Evolutionary conservation across 1,284 basidiomycete species (phyloP).

Genomic region (Cystobasidium pallidum): DNA sequence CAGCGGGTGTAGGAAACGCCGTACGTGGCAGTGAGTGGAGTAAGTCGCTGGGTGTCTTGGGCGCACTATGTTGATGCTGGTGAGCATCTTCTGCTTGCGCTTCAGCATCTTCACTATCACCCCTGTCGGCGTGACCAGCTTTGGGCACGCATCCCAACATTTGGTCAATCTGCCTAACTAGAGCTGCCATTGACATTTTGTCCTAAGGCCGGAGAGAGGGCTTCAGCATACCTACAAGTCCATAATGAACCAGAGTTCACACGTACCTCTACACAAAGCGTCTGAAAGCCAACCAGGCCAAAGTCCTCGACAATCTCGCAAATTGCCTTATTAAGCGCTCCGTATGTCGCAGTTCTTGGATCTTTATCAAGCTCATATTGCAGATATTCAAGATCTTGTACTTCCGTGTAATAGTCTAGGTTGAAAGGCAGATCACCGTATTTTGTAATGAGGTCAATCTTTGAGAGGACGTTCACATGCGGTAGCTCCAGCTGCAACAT

Average conservation of each 20-base stretch:
- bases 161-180: constrained; percentile 79
- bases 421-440: constrained; percentile 95
- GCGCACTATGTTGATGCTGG: neutral
- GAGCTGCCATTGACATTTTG: constrained; percentile 86
- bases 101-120: neutral
- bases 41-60: constrained; percentile 26
- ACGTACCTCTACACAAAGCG: constrained; percentile 85
- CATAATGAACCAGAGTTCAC: neutral
- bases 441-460: constrained; percentile 83
- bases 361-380: constrained; percentile 69
- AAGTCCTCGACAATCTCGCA: constrained; percentile 92
- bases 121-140: constrained; percentile 61
- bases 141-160: constrained; percentile 82
- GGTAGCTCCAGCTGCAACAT: constrained; percentile 99
- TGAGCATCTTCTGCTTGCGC: neutral
- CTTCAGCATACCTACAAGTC: constrained; percentile 1
- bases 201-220: constrained; percentile 62
- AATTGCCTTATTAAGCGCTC: constrained; percentile 81
- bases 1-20: constrained; percentile 53
- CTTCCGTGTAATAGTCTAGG: constrained; percentile 96
- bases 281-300: constrained; percentile 93
- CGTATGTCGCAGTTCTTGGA: constrained; percentile 63
- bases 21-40: constrained; percentile 28
- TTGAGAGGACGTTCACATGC: constrained; percentile 95
- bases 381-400: constrained; percentile 90